These are phyloP conservation scores for Paecilomyces sp. DNA, from an alignment of 2,329 filamentous ascomycete genomes.

Conservation along the genomic window DNA sequence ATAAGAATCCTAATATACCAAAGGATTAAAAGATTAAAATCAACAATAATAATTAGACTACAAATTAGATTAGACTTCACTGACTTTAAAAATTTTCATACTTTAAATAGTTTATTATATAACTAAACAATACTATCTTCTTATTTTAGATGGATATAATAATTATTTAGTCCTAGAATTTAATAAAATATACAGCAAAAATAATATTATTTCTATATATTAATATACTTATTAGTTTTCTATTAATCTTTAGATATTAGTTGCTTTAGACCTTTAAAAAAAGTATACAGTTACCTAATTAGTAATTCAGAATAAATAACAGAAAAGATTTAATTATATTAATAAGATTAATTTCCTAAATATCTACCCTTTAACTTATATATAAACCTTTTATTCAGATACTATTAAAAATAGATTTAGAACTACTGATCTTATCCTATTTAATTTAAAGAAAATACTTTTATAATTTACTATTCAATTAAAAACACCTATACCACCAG, in stretches of 20 bases:
- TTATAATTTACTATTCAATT: too few species aligned
- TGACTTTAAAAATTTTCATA: too few species aligned
- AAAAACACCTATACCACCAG: slow-evolving; percentile 1
- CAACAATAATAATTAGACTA: neutral
- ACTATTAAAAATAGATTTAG: slow-evolving; percentile 18
- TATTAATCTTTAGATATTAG: too few species aligned
- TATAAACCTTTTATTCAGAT: neutral
- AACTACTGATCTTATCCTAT: slow-evolving; percentile 24
- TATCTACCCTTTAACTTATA: neutral
- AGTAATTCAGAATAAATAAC: slow-evolving; percentile 14
- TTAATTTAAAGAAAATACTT: slow-evolving; percentile 20
- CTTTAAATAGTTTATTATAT: too few species aligned
- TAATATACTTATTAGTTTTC: too few species aligned
- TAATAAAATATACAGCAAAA: too few species aligned
- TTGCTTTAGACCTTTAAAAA: too few species aligned
- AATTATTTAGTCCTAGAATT: too few species aligned
- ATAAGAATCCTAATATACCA: too few species aligned
- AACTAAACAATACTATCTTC: neutral
- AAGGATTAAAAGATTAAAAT: neutral
- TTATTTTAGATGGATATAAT: too few species aligned
- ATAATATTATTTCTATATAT: too few species aligned
- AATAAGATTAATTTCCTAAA: neutral
- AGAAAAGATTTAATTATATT: neutral
- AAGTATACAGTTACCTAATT: too few species aligned
- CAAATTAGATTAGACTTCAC: neutral